Conservation (phyloP, 352 stramenopile genomes). For the Phytopythium boreale region DNA sequence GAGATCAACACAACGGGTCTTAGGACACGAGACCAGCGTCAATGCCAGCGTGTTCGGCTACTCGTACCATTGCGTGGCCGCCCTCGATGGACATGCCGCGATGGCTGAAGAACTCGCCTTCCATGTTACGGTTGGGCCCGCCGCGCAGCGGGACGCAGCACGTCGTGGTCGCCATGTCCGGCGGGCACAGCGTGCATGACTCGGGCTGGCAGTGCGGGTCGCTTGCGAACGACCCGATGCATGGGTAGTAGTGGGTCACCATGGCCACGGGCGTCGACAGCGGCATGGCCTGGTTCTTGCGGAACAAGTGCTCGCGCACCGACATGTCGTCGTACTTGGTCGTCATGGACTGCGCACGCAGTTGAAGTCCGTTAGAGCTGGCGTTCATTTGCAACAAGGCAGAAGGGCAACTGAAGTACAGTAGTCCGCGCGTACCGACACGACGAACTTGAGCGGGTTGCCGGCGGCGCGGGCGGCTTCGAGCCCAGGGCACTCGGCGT, state of each 20-base stretch:
- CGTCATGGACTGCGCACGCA: conserved; percentile 45
- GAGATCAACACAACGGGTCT: not conserved
- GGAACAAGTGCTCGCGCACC: conserved; percentile 64
- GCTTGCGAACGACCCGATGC: conserved; percentile 54
- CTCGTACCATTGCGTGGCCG: conserved; percentile 69
- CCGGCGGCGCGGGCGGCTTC: conserved; percentile 37
- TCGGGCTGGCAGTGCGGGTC: conserved; percentile 62
- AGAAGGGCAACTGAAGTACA: too few species aligned
- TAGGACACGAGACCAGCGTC: not conserved
- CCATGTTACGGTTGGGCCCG: conserved; percentile 76
- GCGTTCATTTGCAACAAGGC: too few species aligned
- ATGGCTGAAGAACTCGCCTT: conserved; percentile 82
- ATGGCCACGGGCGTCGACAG: conserved; percentile 70
- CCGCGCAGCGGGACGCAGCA: conserved; percentile 73
- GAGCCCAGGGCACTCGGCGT: conserved; percentile 65
- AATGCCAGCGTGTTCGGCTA: not conserved
- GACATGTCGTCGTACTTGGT: conserved; percentile 85
- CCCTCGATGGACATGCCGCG: conserved; percentile 78
- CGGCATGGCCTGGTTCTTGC: conserved; percentile 75
- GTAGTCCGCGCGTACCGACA: conserved; percentile 38
- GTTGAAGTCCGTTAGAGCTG: not conserved
- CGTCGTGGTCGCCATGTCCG: conserved; percentile 72
- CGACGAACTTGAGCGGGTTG: conserved; percentile 68
- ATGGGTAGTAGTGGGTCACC: conserved; percentile 82
- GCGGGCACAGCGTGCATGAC: conserved; percentile 64